phyloP scores from a whole-genome alignment of 208 protist species.

The Crithidia fasciculata region DNA sequence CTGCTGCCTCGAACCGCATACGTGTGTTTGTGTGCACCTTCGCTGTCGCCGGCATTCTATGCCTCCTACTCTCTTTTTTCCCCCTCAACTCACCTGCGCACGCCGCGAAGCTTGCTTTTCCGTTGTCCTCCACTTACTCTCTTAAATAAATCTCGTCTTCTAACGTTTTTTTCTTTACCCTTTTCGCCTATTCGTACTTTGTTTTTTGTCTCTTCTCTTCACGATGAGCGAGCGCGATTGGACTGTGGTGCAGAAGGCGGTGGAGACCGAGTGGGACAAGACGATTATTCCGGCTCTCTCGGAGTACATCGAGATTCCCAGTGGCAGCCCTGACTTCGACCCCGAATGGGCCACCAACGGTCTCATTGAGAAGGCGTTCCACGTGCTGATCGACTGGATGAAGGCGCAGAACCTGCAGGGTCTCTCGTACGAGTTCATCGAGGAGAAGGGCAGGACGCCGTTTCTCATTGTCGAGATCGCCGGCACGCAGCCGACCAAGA shows the following conservation, averaged over 20 bases:
- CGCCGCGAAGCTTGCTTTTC: background rate
- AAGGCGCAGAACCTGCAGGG: constrained; percentile 80
- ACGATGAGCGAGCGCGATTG: constrained; percentile 45
- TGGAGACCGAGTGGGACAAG: constrained; percentile 87
- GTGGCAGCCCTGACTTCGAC: constrained; percentile 94
- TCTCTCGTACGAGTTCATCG: constrained; percentile 77
- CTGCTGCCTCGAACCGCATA: too few relatives aligned
- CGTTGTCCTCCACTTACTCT: too few relatives aligned
- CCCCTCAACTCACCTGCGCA: background rate
- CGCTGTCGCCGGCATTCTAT: too few relatives aligned
- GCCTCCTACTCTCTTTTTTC: background rate
- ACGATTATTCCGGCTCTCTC: constrained; percentile 84
- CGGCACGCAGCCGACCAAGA: constrained; percentile 56
- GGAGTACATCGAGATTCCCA: constrained; percentile 94
- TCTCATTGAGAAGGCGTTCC: constrained; percentile 85
- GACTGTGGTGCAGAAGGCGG: constrained; percentile 46
- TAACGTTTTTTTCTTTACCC: background rate
- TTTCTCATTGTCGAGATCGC: constrained; percentile 88
- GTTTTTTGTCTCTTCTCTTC: background rate
- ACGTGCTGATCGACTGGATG: constrained; percentile 90
- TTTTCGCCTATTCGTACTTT: background rate
- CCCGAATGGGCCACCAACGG: constrained; percentile 89
- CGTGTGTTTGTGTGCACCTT: too few relatives aligned
- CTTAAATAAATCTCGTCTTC: background rate
- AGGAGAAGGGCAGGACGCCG: constrained; percentile 80